Conservation (phyloP, 2,329 filamentous ascomycete species). For the Paraconiothyrium brasiliense region DNA sequence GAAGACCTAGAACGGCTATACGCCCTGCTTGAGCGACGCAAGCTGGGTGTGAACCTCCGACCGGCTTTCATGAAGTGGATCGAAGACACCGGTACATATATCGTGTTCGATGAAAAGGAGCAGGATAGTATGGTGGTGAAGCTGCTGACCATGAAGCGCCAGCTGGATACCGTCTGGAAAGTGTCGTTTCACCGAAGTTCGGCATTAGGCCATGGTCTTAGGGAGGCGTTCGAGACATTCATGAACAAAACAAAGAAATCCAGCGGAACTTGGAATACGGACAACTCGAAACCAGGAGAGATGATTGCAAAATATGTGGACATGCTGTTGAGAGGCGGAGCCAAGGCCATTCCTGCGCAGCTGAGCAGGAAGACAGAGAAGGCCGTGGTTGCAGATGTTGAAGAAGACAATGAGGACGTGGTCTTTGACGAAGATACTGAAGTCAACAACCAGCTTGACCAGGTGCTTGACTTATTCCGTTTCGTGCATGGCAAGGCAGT, state of each 20-base stretch:
- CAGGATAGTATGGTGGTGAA: constrained; percentile 87
- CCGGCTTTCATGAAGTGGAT: constrained; percentile 83
- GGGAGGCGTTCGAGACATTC: constrained; percentile 86
- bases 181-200: constrained; percentile 81
- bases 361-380: constrained; percentile 68
- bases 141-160: constrained; percentile 80
- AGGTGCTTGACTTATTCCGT: constrained; percentile 91
- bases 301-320: constrained; percentile 99
- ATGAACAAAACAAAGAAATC: constrained; percentile 88
- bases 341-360: constrained; percentile 80
- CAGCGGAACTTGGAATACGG: constrained; percentile 76
- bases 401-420: constrained; percentile 66
- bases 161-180: constrained; percentile 78
- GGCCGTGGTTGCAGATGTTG: constrained; percentile 66
- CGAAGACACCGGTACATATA: constrained; percentile 73
- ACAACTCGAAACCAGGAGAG: constrained; percentile 93
- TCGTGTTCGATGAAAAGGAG: constrained; percentile 81
- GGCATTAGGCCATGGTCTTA: constrained; percentile 78
- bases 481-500: constrained; percentile 98
- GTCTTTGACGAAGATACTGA: constrained; percentile 90
- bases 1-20: constrained; percentile 80
- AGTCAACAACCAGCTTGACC: constrained; percentile 89
- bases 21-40: constrained; percentile 75
- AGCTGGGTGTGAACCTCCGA: constrained; percentile 75
- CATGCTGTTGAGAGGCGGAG: constrained; percentile 82